These are phyloP conservation scores for Pyrenochaeta sp. DNA, from an alignment of 2,329 filamentous ascomycete genomes.

Conservation along the genomic window DNA sequence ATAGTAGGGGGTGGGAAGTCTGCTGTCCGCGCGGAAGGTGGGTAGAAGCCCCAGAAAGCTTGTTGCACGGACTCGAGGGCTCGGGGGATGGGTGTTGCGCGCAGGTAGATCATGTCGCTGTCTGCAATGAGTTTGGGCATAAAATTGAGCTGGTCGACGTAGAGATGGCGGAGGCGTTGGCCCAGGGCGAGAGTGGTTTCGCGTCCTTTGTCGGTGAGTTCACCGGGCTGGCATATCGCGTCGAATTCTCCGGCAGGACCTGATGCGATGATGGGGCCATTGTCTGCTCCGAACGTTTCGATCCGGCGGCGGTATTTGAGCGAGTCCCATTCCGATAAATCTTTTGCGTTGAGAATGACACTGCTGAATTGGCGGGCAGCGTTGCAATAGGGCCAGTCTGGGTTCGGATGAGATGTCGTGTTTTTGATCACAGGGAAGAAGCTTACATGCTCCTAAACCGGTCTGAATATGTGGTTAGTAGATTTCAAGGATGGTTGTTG, in stretches of 20 bases:
- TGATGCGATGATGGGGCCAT: slow-evolving; percentile 67
- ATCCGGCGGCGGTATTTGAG: slow-evolving; percentile 74
- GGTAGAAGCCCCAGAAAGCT: slow-evolving; percentile 58
- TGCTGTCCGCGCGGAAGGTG: slow-evolving; percentile 50
- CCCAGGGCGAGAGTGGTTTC: slow-evolving; percentile 59
- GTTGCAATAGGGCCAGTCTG: slow-evolving; percentile 89
- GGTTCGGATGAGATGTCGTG: slow-evolving; percentile 7
- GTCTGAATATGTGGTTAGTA: slow-evolving; percentile 27
- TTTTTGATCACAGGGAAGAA: background rate
- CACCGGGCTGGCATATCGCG: slow-evolving; percentile 67
- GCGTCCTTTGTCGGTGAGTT: slow-evolving; percentile 59
- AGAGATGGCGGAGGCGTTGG: slow-evolving; percentile 57
- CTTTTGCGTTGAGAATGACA: slow-evolving; percentile 63
- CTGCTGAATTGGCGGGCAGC: slow-evolving; percentile 74
- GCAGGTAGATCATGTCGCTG: slow-evolving; percentile 54
- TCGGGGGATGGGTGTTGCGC: slow-evolving; percentile 58
- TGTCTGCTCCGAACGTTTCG: slow-evolving; percentile 77
- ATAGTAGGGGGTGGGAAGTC: slow-evolving; percentile 55
- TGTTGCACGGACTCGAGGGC: slow-evolving; percentile 61
- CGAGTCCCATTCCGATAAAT: slow-evolving; percentile 62
- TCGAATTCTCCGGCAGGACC: slow-evolving; percentile 77
- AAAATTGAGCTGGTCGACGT: slow-evolving; percentile 59
- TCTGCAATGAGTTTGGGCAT: slow-evolving; percentile 54
- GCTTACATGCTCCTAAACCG: slow-evolving; percentile 43
- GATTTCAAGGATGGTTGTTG: background rate